Evolutionary conservation across 768 basidiomycete genomes (phyloP).

Genomic region (Mycena crocata): DNA sequence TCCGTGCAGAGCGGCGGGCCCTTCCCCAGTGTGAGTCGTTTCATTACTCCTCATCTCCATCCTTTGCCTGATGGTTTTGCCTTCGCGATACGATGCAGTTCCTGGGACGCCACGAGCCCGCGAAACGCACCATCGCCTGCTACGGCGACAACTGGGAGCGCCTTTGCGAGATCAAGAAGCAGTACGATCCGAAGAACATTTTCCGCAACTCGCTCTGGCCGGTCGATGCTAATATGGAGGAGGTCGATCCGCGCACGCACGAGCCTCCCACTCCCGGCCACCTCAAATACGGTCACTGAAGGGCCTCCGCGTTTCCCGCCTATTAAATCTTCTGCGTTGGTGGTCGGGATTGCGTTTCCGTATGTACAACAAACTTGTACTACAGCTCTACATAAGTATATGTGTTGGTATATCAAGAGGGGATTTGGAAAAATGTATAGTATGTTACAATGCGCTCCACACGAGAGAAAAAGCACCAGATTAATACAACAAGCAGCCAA

Average conservation of each 20-base stretch:
- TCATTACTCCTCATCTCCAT: constrained; percentile 23
- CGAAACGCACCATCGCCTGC: constrained; percentile 70
- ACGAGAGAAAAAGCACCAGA: constrained; percentile 10
- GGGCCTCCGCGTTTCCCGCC: background rate
- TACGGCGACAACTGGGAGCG: constrained; percentile 83
- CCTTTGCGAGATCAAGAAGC: constrained; percentile 75
- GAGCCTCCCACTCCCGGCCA: constrained; percentile 67
- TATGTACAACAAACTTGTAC: background rate
- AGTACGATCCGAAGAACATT: constrained; percentile 81
- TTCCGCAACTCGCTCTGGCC: constrained; percentile 90
- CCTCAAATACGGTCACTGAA: constrained; percentile 40
- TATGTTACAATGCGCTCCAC: constrained; percentile 20
- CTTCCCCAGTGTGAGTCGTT: constrained; percentile 78
- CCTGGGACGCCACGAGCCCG: constrained; percentile 76
- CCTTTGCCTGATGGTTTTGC: constrained; percentile 20
- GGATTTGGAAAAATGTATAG: background rate
- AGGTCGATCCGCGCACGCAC: constrained; percentile 67
- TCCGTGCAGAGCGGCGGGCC: constrained; percentile 84
- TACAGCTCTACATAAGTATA: constrained; percentile 11
- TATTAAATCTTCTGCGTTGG: background rate
- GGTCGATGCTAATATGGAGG: constrained; percentile 64
- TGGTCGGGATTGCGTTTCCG: too few relatives aligned
- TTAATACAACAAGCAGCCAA: constrained; percentile 1
- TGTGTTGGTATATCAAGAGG: constrained; percentile 3
- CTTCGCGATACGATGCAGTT: constrained; percentile 59